A percentile compares a stretch with the other conserved stretches of the same genome.
Conservation (phyloP, 2,329 filamentous ascomycete species). For the Chalaropsis ovoidea region DNA sequence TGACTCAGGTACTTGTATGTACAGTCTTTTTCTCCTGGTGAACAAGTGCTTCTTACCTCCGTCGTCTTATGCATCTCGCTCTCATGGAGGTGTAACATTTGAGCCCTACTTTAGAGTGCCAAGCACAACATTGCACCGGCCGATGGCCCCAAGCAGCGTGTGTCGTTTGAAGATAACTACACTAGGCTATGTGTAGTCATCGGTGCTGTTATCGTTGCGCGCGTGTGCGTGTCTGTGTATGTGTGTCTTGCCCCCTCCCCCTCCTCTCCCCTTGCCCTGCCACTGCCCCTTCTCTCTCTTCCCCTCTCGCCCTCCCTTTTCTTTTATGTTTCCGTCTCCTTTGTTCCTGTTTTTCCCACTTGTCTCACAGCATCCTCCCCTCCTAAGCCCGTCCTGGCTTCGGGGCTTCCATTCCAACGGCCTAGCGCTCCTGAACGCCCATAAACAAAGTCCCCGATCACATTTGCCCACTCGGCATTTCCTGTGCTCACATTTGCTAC, state of each 20-base stretch:
- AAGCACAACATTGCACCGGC: neutral
- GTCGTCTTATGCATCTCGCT: neutral
- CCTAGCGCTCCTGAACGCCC: neutral
- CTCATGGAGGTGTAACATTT: neutral
- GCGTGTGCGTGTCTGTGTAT: no score
- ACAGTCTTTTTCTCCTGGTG: neutral
- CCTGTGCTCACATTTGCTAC: neutral
- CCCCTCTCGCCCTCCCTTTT: neutral
- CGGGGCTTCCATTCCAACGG: neutral
- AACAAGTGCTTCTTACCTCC: neutral
- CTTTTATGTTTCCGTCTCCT: neutral
- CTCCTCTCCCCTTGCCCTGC: no score
- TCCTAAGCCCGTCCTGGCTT: neutral
- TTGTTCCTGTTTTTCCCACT: neutral
- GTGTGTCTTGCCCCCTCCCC: no score
- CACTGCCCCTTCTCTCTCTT: neutral
- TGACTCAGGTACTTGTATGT: neutral
- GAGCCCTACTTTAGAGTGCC: neutral
- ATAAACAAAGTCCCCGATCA: neutral
- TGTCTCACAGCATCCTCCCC: neutral
- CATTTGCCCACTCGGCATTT: neutral
- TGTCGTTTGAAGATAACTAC: neutral
- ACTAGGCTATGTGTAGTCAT: no score
- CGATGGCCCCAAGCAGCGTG: no score
- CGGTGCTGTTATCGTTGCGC: no score